These are phyloP conservation scores for Cyclotella baltica DNA, from an alignment of 108 stramenopile genomes.

Conservation along the genomic window DNA sequence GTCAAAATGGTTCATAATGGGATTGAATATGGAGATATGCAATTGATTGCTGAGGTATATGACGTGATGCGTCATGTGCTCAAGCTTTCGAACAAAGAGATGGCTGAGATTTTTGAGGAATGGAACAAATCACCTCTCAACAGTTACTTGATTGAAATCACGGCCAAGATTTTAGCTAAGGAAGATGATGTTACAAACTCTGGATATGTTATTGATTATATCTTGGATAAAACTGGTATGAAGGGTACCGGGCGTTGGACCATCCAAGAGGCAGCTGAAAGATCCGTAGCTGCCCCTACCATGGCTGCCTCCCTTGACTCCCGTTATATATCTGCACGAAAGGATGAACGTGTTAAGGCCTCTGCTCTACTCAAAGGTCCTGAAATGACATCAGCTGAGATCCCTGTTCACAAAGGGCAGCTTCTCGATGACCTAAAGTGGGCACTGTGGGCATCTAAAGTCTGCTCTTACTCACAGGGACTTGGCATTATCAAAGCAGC, in stretches of 20 bases:
- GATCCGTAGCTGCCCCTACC: slow-evolving; percentile 94
- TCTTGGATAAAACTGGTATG: slow-evolving; percentile 99
- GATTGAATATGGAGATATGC: slow-evolving; percentile 99
- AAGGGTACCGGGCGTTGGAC: slow-evolving; percentile 99
- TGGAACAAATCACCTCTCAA: slow-evolving; percentile 94
- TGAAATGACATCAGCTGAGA: slow-evolving; percentile 51
- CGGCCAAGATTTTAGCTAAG: slow-evolving; percentile 89
- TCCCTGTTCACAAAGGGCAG: slow-evolving; percentile 92
- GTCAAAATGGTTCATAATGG: slow-evolving; percentile 99
- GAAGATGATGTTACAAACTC: slow-evolving; percentile 81
- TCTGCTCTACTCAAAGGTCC: slow-evolving; percentile 89
- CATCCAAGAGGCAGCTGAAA: slow-evolving; percentile 98
- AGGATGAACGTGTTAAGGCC: slow-evolving; percentile 92
- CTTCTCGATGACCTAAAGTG: slow-evolving; percentile 90
- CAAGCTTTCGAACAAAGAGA: slow-evolving; percentile 93
- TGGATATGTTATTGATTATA: slow-evolving; percentile 88
- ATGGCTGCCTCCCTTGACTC: slow-evolving; percentile 96
- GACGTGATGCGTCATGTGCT: slow-evolving; percentile 88
- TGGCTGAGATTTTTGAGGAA: slow-evolving; percentile 87
- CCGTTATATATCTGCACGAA: slow-evolving; percentile 91
- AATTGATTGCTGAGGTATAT: slow-evolving; percentile 97
- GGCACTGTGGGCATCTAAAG: slow-evolving; percentile 96
- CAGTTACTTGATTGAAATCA: slow-evolving; percentile 98
- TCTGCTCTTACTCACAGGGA: slow-evolving; percentile 98
- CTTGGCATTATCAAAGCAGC: slow-evolving; percentile 91